These are phyloP conservation scores for Penicillium sp. DNA, from an alignment of 2,329 filamentous ascomycete genomes.

Conservation along the genomic window DNA sequence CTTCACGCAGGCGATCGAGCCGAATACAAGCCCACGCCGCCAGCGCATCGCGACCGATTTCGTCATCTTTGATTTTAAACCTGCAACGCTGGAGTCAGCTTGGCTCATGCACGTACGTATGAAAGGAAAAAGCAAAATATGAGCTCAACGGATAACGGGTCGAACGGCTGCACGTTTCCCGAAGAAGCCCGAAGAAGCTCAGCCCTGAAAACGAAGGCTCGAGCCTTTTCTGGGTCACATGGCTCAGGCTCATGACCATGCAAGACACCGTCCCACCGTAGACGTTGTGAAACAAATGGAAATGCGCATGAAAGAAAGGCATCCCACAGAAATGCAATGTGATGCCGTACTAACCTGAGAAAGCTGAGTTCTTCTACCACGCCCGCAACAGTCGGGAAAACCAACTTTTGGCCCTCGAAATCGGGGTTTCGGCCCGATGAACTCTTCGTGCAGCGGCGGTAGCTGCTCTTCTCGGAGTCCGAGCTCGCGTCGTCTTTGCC, in stretches of 20 bases:
- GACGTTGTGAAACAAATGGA: not conserved
- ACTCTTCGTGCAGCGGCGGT: constrained; percentile 59
- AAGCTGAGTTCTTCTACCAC: constrained; percentile 71
- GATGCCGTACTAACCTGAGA: constrained; percentile 58
- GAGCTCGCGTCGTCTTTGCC: constrained; percentile 50
- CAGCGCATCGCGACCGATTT: constrained; percentile 72
- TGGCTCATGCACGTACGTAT: not conserved
- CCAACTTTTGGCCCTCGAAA: constrained; percentile 60
- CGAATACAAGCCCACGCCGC: constrained; percentile 87
- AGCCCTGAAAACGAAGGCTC: not conserved
- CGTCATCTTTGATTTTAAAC: constrained; percentile 86
- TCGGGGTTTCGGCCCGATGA: constrained; percentile 61
- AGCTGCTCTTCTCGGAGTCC: constrained; percentile 44
- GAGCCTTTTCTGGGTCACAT: not conserved
- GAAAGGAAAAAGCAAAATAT: not conserved
- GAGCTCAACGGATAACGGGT: not conserved
- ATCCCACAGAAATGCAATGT: not conserved
- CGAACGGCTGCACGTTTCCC: constrained; percentile 8
- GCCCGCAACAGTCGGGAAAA: constrained; percentile 56
- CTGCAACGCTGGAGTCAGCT: constrained; percentile 35
- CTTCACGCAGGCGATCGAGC: constrained; percentile 73
- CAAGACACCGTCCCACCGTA: not conserved
- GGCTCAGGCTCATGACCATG: not conserved
- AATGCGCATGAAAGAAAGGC: not conserved
- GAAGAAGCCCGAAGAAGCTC: not conserved